Evolutionary conservation across 139 green algal species (phyloP), one percentile per base, ranked within the genome.

Genomic region (Picochlorum sp.): DNA sequence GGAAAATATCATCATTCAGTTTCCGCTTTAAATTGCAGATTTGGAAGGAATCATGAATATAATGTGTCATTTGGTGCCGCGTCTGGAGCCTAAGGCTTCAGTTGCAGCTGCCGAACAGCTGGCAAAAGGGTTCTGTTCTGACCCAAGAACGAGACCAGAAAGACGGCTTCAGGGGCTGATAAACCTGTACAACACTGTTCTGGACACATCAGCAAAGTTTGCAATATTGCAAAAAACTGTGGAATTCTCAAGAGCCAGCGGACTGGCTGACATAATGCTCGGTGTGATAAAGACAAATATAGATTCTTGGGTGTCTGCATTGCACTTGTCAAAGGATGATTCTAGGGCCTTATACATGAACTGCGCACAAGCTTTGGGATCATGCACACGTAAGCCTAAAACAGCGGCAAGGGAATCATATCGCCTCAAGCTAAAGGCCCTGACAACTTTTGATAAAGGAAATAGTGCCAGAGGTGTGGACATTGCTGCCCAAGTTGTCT

Each of bases 1-100:
- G 4, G 10, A 47, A 37, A 13, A 14, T 16, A 26, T 51, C 2
- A 7, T 24, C n/a, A 33, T 16, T 37, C 4, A 14, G 22, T 18
- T 5, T 22, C 20, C 7, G 16, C 13, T 13, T 12, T 40, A 65
- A 57, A 64, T 2, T 47, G 39, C 39, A 47, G 74, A 81, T 39
- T 20, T 76, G 28, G 74, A 81, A 50, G 68, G 70, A 50, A 72
- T 57, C 39, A 40, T 80, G 16, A 79, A 80, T 57, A 65, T 81
- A 41, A 65, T 67, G 5, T 70, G 66, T 50, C 74, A 77, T 44
- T 32, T 79, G 32, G 61, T 77, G 33, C 45, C 70, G 22, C 65
- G 66, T 20, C 49, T 81, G 31, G 35, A 61, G 5, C 25, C 30
- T 13, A 51, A 51, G 7, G 49, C 10, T 26, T 58, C 36, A 9